These are phyloP conservation scores for Guadua angustifolia DNA, from an alignment of 176 grass and related monocot genomes.

Conservation along the genomic window DNA sequence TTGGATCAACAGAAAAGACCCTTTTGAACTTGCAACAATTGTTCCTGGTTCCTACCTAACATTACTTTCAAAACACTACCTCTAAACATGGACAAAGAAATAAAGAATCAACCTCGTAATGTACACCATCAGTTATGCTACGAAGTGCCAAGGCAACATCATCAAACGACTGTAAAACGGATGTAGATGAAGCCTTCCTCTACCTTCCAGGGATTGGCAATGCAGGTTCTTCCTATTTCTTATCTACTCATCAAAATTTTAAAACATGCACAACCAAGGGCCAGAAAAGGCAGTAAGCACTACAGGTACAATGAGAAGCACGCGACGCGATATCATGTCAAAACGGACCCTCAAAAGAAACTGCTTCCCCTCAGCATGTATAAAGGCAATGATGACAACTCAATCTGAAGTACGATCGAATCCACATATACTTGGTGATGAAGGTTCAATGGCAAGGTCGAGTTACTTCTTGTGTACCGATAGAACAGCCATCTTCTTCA, in stretches of 20 bases:
- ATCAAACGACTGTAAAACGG: not conserved
- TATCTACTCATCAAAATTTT: not conserved
- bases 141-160: not conserved
- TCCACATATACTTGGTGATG: not conserved
- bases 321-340: not conserved
- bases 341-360: slow-evolving; percentile 15
- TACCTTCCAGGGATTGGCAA: not conserved
- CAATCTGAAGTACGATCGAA: not conserved
- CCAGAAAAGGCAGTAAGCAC: not conserved
- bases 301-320: not conserved
- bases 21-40: not conserved
- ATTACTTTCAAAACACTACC: not conserved
- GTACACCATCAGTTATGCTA: not conserved
- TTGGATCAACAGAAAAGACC: not conserved
- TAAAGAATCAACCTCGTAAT: not conserved
- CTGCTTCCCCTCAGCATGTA: not conserved
- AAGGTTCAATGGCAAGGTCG: not conserved
- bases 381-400: not conserved
- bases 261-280: not conserved
- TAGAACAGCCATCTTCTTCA: not conserved
- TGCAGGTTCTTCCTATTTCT: not conserved
- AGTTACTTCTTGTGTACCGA: not conserved
- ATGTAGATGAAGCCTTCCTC: not conserved
- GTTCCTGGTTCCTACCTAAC: not conserved
- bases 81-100: not conserved